These are phyloP conservation scores for Diaporthe destruens DNA, from an alignment of 2,329 filamentous ascomycete species.

Conservation along the genomic window DNA sequence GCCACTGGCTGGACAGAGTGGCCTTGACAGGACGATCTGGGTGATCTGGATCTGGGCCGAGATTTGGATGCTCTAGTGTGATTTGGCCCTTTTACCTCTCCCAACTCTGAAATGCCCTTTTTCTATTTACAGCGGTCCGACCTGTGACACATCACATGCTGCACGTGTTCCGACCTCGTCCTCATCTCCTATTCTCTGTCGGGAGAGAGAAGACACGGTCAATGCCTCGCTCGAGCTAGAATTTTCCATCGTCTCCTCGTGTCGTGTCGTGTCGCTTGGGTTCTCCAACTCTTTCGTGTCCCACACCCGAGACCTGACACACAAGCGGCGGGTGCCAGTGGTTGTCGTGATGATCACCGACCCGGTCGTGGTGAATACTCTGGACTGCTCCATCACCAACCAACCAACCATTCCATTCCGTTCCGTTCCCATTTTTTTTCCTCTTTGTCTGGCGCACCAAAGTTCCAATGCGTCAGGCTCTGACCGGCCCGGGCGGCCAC, in stretches of 20 bases:
- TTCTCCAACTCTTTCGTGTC: neutral
- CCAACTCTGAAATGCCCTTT: neutral
- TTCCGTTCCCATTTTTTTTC: neutral
- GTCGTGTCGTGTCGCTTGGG: neutral
- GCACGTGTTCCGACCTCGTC: neutral
- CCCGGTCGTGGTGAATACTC: conserved; percentile 30
- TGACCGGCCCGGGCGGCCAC: conserved; percentile 27
- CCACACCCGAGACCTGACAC: conserved; percentile 6
- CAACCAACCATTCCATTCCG: conserved; percentile 3
- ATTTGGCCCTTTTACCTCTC: conserved; percentile 13
- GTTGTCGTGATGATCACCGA: conserved; percentile 22
- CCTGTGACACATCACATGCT: conserved; percentile 17
- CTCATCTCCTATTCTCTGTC: neutral
- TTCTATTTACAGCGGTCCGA: conserved; percentile 17
- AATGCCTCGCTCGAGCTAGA: neutral
- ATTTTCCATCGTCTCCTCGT: neutral
- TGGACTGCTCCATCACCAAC: neutral
- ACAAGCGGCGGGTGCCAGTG: neutral
- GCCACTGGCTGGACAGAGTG: too few species aligned
- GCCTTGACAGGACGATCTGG: conserved; percentile 35
- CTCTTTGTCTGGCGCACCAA: neutral
- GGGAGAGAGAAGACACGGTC: neutral
- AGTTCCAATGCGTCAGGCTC: conserved; percentile 21
- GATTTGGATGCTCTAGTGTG: conserved; percentile 28
- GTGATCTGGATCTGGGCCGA: conserved; percentile 30